Base-by-base conservation (phyloP, 163 green algal genomes). In the Chloromonas sp. region DNA sequence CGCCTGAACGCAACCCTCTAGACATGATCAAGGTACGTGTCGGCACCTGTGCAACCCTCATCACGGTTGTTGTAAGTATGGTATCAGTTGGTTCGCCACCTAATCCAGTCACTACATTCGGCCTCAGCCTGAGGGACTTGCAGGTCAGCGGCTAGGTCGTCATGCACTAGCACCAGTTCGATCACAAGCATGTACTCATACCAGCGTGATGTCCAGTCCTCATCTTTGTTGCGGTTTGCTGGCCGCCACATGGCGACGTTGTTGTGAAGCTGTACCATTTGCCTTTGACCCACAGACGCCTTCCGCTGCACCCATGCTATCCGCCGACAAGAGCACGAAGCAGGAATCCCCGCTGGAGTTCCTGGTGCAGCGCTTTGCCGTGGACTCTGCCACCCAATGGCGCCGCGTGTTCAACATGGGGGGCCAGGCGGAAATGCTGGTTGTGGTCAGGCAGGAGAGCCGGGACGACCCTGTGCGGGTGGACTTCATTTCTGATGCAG, bases 21-120 rank as follows among this genome's bases (percentile, higher is more conserved):
- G 87, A 95, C 15, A 84, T 98, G 3, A 95, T 98, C 87, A 95
- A 96, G 91, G 89, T 91, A 59, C 0, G 76, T 58, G 14, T n/a
- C 57, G 11, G 66, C 66, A 76, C 8, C 66, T n/a, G 66, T 76
- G 66, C 66, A 8, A 11, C 8, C 11, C 66, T 76, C 5, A 76
- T 11, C 66, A 76, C 66, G 11, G 66, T 11, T 76, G 66, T 76
- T 8, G 8, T 11, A 8, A 11, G 8, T 11, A 76, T 8, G 11
- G 66, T n/a, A n/a, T 8, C 66, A 76, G 66, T 11, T 76, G 66
- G 66, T 8, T 8, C 11, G 66, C 11, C 66, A n/a, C 66, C 11
- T 8, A 76, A 11, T 11, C 66, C 5, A 11, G 66, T 8, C 66
- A 11, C 8, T 8, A 76, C 66, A 76, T 8, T 8, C 66, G 66